Evolutionary conservation across 108 stramenopile genomes (phyloP).

Genomic region (Conticribra weissflogii): DNA sequence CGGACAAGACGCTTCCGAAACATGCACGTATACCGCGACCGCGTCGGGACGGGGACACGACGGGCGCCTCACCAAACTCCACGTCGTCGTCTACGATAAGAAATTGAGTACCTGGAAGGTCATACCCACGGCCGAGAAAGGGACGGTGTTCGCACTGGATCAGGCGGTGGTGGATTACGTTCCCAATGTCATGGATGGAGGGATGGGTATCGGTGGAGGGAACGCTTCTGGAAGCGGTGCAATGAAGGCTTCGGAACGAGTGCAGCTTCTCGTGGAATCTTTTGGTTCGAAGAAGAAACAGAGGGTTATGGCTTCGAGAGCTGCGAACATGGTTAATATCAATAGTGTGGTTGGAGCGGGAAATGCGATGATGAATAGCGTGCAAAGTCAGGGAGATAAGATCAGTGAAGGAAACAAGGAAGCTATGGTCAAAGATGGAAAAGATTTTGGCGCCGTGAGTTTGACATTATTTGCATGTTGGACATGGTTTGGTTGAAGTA

Average conservation of each 20-base stretch:
- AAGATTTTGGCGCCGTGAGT: constrained; percentile 25
- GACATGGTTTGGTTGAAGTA: neutral
- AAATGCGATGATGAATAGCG: constrained; percentile 51
- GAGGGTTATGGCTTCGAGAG: constrained; percentile 71
- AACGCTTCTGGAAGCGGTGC: constrained; percentile 1
- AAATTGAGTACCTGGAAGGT: constrained; percentile 51
- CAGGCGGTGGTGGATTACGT: constrained; percentile 68
- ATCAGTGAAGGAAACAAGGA: constrained; percentile 69
- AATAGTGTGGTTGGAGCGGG: constrained; percentile 81
- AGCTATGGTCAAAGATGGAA: constrained; percentile 46
- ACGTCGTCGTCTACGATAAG: constrained; percentile 73
- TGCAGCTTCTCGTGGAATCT: constrained; percentile 67
- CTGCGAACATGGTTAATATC: constrained; percentile 81
- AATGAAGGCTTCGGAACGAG: constrained; percentile 30
- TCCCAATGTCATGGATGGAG: constrained; percentile 16
- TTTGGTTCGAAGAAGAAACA: constrained; percentile 87
- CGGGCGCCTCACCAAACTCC: constrained; percentile 68
- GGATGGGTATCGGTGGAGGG: constrained; percentile 7
- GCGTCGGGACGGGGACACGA: constrained; percentile 60
- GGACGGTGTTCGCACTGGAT: constrained; percentile 71
- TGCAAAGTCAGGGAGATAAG: constrained; percentile 52
- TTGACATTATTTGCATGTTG: neutral
- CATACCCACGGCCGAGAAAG: constrained; percentile 58
- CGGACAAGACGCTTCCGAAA: constrained; percentile 42
- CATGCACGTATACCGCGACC: constrained; percentile 46